Evolutionary conservation across 2,329 filamentous ascomycete genomes (phyloP), one percentile per base, ranked within the genome.

Genomic region (Beauveria rudraprayagi): DNA sequence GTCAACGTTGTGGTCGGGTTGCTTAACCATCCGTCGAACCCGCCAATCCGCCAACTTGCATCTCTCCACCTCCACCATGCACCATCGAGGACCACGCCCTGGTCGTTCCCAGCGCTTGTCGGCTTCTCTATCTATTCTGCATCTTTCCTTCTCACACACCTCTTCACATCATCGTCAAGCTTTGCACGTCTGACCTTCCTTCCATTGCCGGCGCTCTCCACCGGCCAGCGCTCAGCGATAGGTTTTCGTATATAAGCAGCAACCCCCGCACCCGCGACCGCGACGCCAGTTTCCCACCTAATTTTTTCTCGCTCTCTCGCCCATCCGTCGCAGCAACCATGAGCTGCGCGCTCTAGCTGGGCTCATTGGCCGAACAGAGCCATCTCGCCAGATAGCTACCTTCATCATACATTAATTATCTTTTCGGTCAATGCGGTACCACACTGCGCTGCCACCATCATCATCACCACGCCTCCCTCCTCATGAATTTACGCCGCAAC

Each of bases 211-310:
- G 41, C 48, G 51, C 53, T 30, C 37, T 52, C 52, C 47, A 47
- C 56, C 52, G 30, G 40, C 41, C 11, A n/a, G 14, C 19, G 3
- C 5, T 16, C 9, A 55, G 14, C 11, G 28, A 16, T 10, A 11
- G 40, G 7, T 28, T 11, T 14, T n/a, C 11, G 22, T 58, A 57
- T 58, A 53, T 54, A 59, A 62, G 57, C 58, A n/a, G 44, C 60
- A n/a, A 44, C 60, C 60, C 41, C 61, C 63, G 63, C 55, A 43
- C 56, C 48, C 63, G 60, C 70, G 30, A 46, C 24, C 56, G 46
- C 56, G 46, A 50, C 56, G 34, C 30, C 56, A 41, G 22, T 22
- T 24, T 41, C 16, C 4, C 43, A 37, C 19, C 28, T 22, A 14
- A 14, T 19, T 24, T 40, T 57, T 44, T 17, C 40, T 30, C 44